phyloP scores from a whole-genome alignment of 2,329 filamentous ascomycete species.

The Trichoderma cornu-damae region DNA sequence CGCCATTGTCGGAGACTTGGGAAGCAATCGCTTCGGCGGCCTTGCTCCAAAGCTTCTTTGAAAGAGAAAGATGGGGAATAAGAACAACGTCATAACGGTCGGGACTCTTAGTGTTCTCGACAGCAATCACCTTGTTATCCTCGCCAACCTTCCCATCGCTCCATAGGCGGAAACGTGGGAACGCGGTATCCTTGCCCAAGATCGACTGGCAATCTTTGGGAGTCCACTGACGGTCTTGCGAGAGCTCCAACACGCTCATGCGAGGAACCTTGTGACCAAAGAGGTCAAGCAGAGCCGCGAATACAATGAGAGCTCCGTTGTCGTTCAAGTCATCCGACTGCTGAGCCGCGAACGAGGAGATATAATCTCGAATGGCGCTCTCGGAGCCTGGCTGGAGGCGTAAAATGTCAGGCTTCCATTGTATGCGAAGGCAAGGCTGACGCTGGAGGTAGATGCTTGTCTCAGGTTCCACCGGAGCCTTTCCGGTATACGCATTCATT shows the following conservation, averaged over 20 bases:
- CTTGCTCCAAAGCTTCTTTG: background rate
- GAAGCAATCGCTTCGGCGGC: background rate
- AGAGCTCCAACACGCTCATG: slow-evolving; percentile 7
- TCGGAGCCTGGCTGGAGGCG: slow-evolving; percentile 1
- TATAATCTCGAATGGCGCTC: background rate
- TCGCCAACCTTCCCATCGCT: background rate
- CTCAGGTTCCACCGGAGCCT: slow-evolving; percentile 3
- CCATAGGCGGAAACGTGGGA: background rate
- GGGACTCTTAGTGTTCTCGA: background rate
- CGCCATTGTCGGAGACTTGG: background rate
- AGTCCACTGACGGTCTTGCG: background rate
- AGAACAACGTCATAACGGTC: background rate
- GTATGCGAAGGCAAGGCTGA: background rate
- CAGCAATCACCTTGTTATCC: background rate
- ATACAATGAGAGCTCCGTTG: background rate
- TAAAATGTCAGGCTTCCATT: slow-evolving; percentile 11
- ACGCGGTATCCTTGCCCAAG: slow-evolving; percentile 6
- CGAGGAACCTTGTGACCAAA: slow-evolving; percentile 8
- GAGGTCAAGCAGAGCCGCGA: background rate
- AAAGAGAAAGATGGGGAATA: background rate
- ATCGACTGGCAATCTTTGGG: background rate
- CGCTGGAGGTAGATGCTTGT: slow-evolving; percentile 8
- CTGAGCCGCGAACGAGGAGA: background rate
- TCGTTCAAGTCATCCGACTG: slow-evolving; percentile 9
- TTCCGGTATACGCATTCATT: slow-evolving; percentile 6